Evolutionary conservation across 1,139 yeast species (phyloP), one percentile per base, ranked within the genome.

Genomic region (Debaryomyces sp.): DNA sequence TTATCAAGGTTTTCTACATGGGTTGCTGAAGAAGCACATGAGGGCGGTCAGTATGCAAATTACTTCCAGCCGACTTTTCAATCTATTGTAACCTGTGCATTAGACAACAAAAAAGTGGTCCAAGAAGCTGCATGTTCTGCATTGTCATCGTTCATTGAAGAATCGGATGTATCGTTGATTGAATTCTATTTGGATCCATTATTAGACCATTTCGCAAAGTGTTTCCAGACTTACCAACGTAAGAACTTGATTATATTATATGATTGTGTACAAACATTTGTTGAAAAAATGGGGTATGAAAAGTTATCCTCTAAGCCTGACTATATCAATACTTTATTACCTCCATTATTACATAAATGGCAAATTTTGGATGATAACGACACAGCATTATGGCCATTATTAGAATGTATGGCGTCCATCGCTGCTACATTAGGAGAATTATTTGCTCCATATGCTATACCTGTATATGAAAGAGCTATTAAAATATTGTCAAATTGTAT

Each of bases 91-190:
- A 72, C 69, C 45, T 87, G 95, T 66, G 84, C 89, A 30, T 72
- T 90, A 56, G 98, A 94, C 66, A 77, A 75, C 49, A 90, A 90
- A 70, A 92, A 92, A 63, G 89, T 88, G 52, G 99, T 94, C 13
- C 99, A 94, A 70, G 96, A 91, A 61, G 87, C 96, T 45, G 97
- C 96, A 1, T 89, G 96, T 60, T 83, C 92, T 38, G 89, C 97
- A 8, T 78, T 94, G 45, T 86, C 96, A 0, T 84, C 85, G 45
- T 87, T 91, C 53, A 83, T 92, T 43, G 97, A 92, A 62, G 84
- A 80, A 52, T 79, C 95, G 17, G 91, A 89, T 50, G 62, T 81
- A 1, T 83, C 85, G 2, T 76, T 87, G 50, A 75, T 89, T 51
- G 86, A 78, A 50, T 61, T 57, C 41, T 74, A 71, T 50, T 57